Evolutionary conservation across 2,329 filamentous ascomycete genomes (phyloP), one percentile per base, ranked within the genome.

Genomic region (Fusarium sp.): DNA sequence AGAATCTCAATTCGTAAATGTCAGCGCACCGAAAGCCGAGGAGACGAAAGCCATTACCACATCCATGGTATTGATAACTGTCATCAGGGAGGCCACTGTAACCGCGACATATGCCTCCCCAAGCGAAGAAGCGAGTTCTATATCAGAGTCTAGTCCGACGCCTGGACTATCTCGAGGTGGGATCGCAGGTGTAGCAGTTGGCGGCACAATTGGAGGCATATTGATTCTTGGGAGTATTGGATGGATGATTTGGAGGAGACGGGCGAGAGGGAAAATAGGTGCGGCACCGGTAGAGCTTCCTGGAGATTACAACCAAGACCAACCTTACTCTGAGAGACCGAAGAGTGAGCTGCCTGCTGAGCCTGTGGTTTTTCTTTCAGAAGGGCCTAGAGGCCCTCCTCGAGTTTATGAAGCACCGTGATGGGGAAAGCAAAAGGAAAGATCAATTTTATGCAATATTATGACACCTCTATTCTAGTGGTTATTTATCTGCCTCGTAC

Each of bases 341-440:
- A 60, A 60, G 57, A 60, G 57, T 4, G 57, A 60, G 30, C 25
- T 60, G n/a, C 57, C 57, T 2, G 57, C 57, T 0, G 57, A 60
- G 5, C 57, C 57, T n/a, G n/a, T n/a, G n/a, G n/a, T n/a, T n/a
- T n/a, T n/a, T n/a, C n/a, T n/a, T n/a, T n/a, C n/a, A n/a, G n/a
- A n/a, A n/a, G n/a, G n/a, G n/a, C n/a, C 52, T 0, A n/a, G 42
- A 6, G 16, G 42, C 8, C 57, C 52, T 18, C 25, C 30, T 12
- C 7, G 12, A 3, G 15, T 60, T 2, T 60, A 60, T 2, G 52
- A 60, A 25, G 57, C 42, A 18, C 57, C 57, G 3, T 60, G 9
- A 60, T n/a, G 12, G 16, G 9, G 14, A 24, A 3, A 14, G 6
- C 15, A 16, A 24, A 6, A 45, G 22, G 8, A n/a, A 9, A n/a